phyloP scores from a whole-genome alignment of 371 early-diverging fungal genomes.

The Rhizopus stolonifer region DNA sequence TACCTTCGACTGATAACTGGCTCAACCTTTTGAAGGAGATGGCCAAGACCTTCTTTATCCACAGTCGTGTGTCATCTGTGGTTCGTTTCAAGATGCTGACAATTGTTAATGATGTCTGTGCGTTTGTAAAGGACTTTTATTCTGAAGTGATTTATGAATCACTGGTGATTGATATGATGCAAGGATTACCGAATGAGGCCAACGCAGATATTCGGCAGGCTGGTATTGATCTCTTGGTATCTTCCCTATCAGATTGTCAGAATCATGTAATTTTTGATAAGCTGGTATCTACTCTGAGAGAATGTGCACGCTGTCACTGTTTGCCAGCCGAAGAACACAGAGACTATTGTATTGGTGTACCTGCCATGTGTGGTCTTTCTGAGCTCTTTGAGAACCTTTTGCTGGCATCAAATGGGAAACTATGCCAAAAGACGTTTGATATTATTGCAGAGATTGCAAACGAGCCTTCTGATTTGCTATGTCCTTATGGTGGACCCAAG shows the following conservation, averaged over 20 bases:
- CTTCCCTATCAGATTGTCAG: constrained; percentile 34
- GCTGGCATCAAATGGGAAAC: constrained; percentile 35
- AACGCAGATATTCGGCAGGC: constrained; percentile 49
- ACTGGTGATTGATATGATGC: constrained; percentile 61
- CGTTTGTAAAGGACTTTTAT: constrained; percentile 61
- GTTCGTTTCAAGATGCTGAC: constrained; percentile 54
- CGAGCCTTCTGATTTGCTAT: constrained; percentile 31
- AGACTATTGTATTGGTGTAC: constrained; percentile 24
- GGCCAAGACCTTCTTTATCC: constrained; percentile 57
- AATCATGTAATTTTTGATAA: constrained; percentile 40
- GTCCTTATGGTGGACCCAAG: constrained; percentile 52
- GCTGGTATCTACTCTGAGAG: constrained; percentile 41
- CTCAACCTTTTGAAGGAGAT: constrained; percentile 54
- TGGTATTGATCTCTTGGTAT: constrained; percentile 53
- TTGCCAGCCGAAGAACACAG: constrained; percentile 1
- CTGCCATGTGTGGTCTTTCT: constrained; percentile 37
- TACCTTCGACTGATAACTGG: constrained; percentile 68
- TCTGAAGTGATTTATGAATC: constrained; percentile 45
- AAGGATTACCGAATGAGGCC: constrained; percentile 51
- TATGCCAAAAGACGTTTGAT: constrained; percentile 47
- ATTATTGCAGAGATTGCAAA: constrained; percentile 49
- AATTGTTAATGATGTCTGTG: constrained; percentile 57
- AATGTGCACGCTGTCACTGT: constrained; percentile 49
- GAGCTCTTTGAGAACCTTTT: constrained; percentile 37
- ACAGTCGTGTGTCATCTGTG: constrained; percentile 22